Evolutionary conservation across 352 stramenopile species (phyloP), one percentile per base, ranked within the genome.

Genomic region (Globisporangium mamillatum): DNA sequence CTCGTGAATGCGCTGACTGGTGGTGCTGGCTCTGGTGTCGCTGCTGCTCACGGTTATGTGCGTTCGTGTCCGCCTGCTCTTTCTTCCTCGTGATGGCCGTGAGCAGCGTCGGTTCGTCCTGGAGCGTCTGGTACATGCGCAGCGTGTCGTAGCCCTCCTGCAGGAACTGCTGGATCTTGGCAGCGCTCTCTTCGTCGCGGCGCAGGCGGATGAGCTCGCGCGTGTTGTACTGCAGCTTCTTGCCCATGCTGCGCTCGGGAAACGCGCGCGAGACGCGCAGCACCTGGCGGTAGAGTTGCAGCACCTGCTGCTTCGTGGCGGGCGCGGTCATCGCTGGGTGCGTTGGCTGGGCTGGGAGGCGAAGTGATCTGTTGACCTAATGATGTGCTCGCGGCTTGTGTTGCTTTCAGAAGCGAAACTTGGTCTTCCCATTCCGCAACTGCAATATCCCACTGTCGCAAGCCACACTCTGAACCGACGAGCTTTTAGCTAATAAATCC

Each of bases 181-280:
- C 54, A 8, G 69, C 62, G 68, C 78, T 83, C 29, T 53, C 59
- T 68, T 95, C 85, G 53, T 74, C 64, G 46, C 77, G 79, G 57
- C 84, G 81, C 64, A 95, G 70, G 12, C 74, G 76, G 60, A 92
- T 79, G 56, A 93, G 67, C 70, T 93, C 87, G 29, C 79, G 75
- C 68, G 84, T 84, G 64, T 95, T 95, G 68, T 80, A 93, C 52
- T 77, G 71, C 44, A 94, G 82, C 78, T 94, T 93, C 62, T 75
- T 77, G 60, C 66, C 83, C 58, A 94, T 81, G 53, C 73, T 82
- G 68, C 71, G 78, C 57, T 89, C 80, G 2, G 85, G 82, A 56
- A 93, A 90, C 53, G 36, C 63, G 36, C 67, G 82, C 52, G 81
- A 75, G 55, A 84, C 75, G 73, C 75, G 76, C 71, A 89, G 68